phyloP scores from a whole-genome alignment of 176 grass and related monocot genomes.

The Thinopyrum elongatum region DNA sequence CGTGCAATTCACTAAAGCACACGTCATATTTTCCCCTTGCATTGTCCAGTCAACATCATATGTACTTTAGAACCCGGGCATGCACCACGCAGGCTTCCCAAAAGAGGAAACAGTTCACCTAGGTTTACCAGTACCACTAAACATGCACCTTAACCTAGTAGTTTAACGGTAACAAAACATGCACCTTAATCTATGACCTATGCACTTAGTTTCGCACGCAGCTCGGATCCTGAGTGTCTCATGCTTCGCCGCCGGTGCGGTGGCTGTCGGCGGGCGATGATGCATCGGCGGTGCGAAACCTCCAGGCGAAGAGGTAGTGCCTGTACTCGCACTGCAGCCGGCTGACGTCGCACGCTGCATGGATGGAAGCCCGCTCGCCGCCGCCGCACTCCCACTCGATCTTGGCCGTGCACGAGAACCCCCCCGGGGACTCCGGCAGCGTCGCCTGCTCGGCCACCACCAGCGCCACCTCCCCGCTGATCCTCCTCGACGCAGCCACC shows the following conservation, averaged over 20 bases:
- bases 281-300: slow-evolving; percentile 53
- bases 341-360: slow-evolving; percentile 62
- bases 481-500: slow-evolving; percentile 58
- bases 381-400: slow-evolving; percentile 75
- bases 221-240: neutral
- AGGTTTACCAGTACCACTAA: neutral
- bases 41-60: slow-evolving; percentile 43
- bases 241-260: slow-evolving; percentile 26
- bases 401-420: slow-evolving; percentile 69
- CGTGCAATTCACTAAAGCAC: neutral
- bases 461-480: slow-evolving; percentile 81
- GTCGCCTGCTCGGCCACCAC: slow-evolving; percentile 19
- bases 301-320: slow-evolving; percentile 82
- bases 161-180: slow-evolving; percentile 11
- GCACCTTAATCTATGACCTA: slow-evolving; percentile 24
- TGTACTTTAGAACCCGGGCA: slow-evolving; percentile 30
- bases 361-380: slow-evolving; percentile 54
- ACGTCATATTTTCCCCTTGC: slow-evolving; percentile 17
- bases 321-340: slow-evolving; percentile 64
- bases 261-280: slow-evolving; percentile 10
- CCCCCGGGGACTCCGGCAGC: slow-evolving; percentile 23
- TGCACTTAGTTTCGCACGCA: slow-evolving; percentile 18
- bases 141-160: slow-evolving; percentile 32
- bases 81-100: slow-evolving; percentile 4
- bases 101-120: slow-evolving; percentile 14